Evolutionary conservation across 2,329 filamentous ascomycete genomes (phyloP).

Genomic region (Emericellopsis atlantica): DNA sequence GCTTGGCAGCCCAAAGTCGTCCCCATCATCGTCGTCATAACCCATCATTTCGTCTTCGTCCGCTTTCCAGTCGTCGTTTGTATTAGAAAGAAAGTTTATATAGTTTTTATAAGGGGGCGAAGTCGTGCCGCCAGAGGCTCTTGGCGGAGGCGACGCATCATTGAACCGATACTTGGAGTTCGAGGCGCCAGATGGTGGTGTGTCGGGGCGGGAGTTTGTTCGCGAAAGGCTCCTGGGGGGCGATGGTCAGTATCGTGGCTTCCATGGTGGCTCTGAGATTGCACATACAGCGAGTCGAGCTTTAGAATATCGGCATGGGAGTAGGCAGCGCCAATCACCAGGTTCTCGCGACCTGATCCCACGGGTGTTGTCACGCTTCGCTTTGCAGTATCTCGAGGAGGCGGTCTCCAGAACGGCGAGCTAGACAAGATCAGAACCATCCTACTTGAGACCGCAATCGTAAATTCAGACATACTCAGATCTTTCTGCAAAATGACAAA

Average conservation of each 20-base stretch:
- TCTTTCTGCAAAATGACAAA: neutral
- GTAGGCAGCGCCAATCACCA: slow-evolving; percentile 88
- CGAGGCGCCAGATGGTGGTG: slow-evolving; percentile 54
- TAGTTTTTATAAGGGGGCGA: slow-evolving; percentile 63
- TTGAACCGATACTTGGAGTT: slow-evolving; percentile 27
- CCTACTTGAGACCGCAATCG: too few relatives aligned
- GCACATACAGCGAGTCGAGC: slow-evolving; percentile 61
- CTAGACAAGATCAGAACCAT: slow-evolving; percentile 29
- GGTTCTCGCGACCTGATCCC: slow-evolving; percentile 41
- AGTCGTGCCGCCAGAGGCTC: slow-evolving; percentile 12
- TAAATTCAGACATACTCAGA: slow-evolving; percentile 2
- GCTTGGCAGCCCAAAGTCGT: slow-evolving; percentile 90
- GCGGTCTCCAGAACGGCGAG: slow-evolving; percentile 77
- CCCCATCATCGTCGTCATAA: slow-evolving; percentile 78
- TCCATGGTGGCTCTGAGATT: neutral
- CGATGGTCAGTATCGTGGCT: neutral
- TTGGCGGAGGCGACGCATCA: slow-evolving; percentile 44
- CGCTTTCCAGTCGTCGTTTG: slow-evolving; percentile 70
- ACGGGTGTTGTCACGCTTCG: slow-evolving; percentile 25
- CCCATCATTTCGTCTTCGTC: slow-evolving; percentile 67
- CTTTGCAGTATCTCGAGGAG: slow-evolving; percentile 33
- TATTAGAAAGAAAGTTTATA: slow-evolving; percentile 68
- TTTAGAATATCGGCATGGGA: slow-evolving; percentile 93
- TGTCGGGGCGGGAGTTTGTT: slow-evolving; percentile 55
- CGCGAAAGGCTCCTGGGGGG: slow-evolving; percentile 42